Evolutionary conservation across 768 basidiomycete genomes (phyloP), one percentile per base, ranked within the genome.

Genomic region (Lactifluus volemus): DNA sequence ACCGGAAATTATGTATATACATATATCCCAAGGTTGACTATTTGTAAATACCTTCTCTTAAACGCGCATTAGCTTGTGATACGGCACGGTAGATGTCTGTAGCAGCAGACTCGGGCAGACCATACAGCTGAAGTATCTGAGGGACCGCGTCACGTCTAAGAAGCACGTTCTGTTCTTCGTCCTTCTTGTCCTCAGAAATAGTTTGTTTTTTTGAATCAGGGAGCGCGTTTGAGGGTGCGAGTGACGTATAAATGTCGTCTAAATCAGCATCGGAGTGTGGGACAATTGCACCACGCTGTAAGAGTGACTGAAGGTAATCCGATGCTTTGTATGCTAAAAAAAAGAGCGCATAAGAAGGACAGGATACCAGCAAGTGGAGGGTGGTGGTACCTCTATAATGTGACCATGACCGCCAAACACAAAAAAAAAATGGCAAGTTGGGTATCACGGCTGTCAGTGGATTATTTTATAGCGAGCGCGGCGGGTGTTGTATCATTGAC

Each of bases 391-490:
- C 88, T 79, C 78, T 81, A 70, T 86, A 92, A 71, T 92, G 89
- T 44, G 84, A 86, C 89, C 89, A 92, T 47, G 88, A 84, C 48
- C 89, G 79, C 89, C 89, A 92, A 10, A 78, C 81, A 67, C 88
- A 90, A 72, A 88, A 92, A 75, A 92, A 89, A 70, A 92, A 86
- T 0, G 89, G 89, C 21, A 92, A 72, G 70, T 92, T 92, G 34
- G 89, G 90, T 72, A 92, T 82, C 48, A 92, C 69, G 29, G 89
- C 89, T 92, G 60, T 17, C 32, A 11, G 19, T 47, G 56, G 48
- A 19, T 19, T 21, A 14, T 17, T 30, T 60, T 55, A 36, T 53
- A 51, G 44, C n/a, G 14, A 19, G 41, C 9, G 25, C 10, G 15
- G 39, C 5, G 32, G 30, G 5, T 12, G 48, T 29, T 12, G 49